Base-by-base conservation (phyloP, 768 basidiomycete species). In the Tylopilus rubrobrunneus region DNA sequence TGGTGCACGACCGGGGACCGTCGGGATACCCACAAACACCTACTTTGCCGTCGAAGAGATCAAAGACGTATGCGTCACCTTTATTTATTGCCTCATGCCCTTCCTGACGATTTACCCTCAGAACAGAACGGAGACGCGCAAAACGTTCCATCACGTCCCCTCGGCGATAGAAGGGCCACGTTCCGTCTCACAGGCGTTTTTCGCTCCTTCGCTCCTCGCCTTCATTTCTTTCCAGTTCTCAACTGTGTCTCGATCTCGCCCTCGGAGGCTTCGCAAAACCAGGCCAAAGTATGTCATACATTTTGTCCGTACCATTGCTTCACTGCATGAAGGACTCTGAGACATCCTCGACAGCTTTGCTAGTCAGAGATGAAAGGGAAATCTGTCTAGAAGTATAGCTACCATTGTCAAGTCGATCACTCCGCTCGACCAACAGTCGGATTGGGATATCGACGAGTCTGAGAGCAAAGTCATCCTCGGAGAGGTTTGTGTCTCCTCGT, bases 11-110 rank as follows among this genome's bases (percentile, higher is more conserved):
- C 89, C 91, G 49, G 83, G 86, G 63, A 89, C 83, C 28, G 91
- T 85, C 36, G 95, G 95, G 39, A 98, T 98, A 58, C 96, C 96
- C 3, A 97, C 94, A 17, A 94, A 98, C 69, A 93, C 94, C 5
- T n/a, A n/a, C n/a, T n/a, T n/a, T n/a, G n/a, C n/a, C n/a, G n/a
- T n/a, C n/a, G n/a, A n/a, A n/a, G n/a, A 98, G 73, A 98, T 98
- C 76, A 96, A 97, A 78, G 96, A 99, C 70, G 96, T 97, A 67
- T 62, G 89, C 76, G 6, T 14, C 15, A 14, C 15, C 31, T 23
- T 7, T 50, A 5, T 14, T 19, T 19, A 9, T 12, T 41, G 2
- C 15, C 43, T 43, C 47, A 23, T 47, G 11, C 7, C 12, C 3
- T 34, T 4, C 17, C 27, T 49, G 11, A 41, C 31, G 19, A 39